Evolutionary conservation across 192 early-diverging fungal species (phyloP), one percentile per base, ranked within the genome.

Genomic region (Podila clonocystis): DNA sequence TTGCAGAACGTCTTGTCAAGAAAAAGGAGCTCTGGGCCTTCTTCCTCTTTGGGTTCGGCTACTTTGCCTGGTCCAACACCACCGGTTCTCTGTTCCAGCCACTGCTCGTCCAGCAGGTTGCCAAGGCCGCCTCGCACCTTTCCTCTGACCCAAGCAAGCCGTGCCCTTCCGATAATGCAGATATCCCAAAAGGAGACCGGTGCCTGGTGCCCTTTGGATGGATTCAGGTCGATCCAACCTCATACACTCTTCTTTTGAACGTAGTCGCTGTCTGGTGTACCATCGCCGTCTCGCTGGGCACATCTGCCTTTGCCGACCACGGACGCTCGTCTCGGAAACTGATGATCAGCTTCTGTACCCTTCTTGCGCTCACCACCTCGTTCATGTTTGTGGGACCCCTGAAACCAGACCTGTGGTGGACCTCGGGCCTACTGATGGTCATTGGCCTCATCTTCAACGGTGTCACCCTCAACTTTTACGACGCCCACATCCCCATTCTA

Each of bases 281-380:
- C n/a, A 79, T 80, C 12, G 59, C 83, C 48, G 63, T 80, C 9
- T 80, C 74, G 9, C 55, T 83, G 12, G 75, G 82, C 17, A 63
- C 82, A 0, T 78, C 82, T 2, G 69, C 84, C 2, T 76, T 85
- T 31, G 84, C 84, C 12, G 84, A 85, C 76, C 75, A 83, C 55
- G 75, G 82, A 15, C 73, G 68, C 9, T 61, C 61, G 5, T 74
- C 71, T 13, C 49, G 64, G 11, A 79, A 66, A 63, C 38, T 74
- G 34, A 68, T 79, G 50, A 58, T 84, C 48, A 62, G 62, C 17
- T 80, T 74, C 50, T 78, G 75, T 66, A 62, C 67, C 20, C 36
- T 83, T 0, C 57, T 71, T 8, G 84, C 82, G 3, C 41, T 74
- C 28, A 48, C 74, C 12, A 74, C 82, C 30, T 62, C 70, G 49